Evolutionary conservation across 306 rosid species (phyloP).

Genomic region (Pyrus bretschneideri): DNA sequence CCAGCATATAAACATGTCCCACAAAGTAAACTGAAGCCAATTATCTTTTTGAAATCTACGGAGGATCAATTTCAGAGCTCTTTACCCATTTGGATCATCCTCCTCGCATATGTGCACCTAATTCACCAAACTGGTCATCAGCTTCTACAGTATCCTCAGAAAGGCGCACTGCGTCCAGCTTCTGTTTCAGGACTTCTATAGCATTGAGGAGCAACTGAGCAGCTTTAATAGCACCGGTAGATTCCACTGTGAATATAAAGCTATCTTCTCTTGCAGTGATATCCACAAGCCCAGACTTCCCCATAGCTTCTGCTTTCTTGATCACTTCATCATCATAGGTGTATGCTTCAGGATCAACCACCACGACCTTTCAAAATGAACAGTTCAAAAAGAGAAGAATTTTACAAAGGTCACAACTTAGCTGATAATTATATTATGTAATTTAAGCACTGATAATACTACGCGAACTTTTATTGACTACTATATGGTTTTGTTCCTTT

Average conservation of each 20-base stretch:
- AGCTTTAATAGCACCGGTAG: conserved; percentile 88
- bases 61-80: background rate
- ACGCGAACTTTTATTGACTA: background rate
- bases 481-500: background rate
- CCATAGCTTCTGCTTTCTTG: conserved; percentile 96
- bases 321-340: conserved; percentile 89
- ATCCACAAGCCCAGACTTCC: conserved; percentile 87
- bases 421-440: background rate
- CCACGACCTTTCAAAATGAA: conserved; percentile 39
- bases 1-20: conserved; percentile 24
- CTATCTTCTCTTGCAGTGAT: conserved; percentile 80
- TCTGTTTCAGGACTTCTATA: conserved; percentile 86
- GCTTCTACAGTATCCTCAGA: conserved; percentile 94
- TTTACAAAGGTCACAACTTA: background rate
- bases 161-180: conserved; percentile 87
- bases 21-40: conserved; percentile 1
- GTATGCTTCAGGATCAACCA: conserved; percentile 80
- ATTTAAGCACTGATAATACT: background rate
- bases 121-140: conserved; percentile 92
- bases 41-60: conserved; percentile 4
- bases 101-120: conserved; percentile 96
- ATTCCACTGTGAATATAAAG: conserved; percentile 86
- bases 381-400: background rate
- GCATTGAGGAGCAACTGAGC: conserved; percentile 80
- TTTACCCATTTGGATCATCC: conserved; percentile 40